Evolutionary conservation across 768 basidiomycete genomes (phyloP).

Genomic region (Lactarius pseudohatsudake): DNA sequence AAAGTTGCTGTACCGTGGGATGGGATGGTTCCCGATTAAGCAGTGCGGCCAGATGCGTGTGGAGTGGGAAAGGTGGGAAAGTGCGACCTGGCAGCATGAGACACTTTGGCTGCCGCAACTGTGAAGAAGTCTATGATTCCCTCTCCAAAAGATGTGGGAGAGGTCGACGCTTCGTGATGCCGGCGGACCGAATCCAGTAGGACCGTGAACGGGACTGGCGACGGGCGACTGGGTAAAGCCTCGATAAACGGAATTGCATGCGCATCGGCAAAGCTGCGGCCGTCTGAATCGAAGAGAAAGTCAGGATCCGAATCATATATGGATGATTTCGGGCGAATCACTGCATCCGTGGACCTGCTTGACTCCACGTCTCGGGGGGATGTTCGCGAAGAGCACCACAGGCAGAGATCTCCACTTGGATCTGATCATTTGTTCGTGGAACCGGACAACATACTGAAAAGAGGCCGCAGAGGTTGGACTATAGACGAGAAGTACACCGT

Average conservation of each 20-base stretch:
- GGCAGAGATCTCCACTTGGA: constrained; percentile 24
- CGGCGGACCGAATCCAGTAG: constrained; percentile 16
- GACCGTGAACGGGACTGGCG: constrained; percentile 8
- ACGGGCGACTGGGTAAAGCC: background rate
- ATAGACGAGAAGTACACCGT: constrained; percentile 22
- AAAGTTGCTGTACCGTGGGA: constrained; percentile 3
- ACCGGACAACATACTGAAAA: constrained; percentile 13
- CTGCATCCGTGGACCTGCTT: background rate
- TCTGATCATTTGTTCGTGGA: constrained; percentile 15
- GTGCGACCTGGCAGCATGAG: constrained; percentile 9
- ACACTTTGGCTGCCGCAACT: constrained; percentile 20
- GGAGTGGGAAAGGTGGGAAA: background rate
- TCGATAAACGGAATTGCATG: constrained; percentile 19
- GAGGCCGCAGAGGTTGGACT: constrained; percentile 6
- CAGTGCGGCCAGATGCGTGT: background rate
- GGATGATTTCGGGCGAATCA: background rate
- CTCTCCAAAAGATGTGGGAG: constrained; percentile 6
- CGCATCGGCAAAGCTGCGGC: constrained; percentile 7
- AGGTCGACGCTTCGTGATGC: constrained; percentile 4
- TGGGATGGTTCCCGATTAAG: background rate
- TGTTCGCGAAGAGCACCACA: constrained; percentile 19
- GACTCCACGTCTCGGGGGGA: background rate
- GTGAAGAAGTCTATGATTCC: constrained; percentile 20
- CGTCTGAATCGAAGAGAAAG: background rate
- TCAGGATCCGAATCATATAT: background rate